Base-by-base conservation (phyloP, 2,329 filamentous ascomycete species). In the Fusarium verticillioides region DNA sequence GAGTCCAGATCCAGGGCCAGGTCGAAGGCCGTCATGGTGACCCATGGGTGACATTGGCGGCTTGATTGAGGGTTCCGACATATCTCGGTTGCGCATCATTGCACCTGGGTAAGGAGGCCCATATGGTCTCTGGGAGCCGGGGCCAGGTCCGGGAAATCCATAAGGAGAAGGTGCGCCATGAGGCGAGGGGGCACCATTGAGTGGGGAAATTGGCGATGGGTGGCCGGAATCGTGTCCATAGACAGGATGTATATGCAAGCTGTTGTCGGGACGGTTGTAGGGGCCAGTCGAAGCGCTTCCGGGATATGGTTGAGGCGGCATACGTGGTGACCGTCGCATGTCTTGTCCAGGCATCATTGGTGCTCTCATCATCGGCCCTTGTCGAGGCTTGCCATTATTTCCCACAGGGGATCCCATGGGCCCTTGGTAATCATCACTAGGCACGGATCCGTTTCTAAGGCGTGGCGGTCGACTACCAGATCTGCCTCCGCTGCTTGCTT, bases 61-160 rank as follows among this genome's bases (percentile, higher is more conserved):
- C 23, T 87, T 78, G 54, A 87, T 85, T 0, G 83, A 85, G 7
- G 86, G 85, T 60, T 88, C 87, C 5, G 86, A 87, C 49, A 87
- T 86, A 28, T 88, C 87, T 64, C 82, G 81, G 66, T 84, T 85
- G 63, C 81, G 84, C 44, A 87, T 82, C 23, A 81, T 77, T 15
- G 84, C 66, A 13, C 66, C 66, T 23, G 66, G 43, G 28, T 71
- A 57, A 16, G 65, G 65, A 13, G 56, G 60, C 19, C 68, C 70
- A 36, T 72, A 65, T 2, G 71, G 58, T n/a, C 73, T 62, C 49
- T 66, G 70, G 16, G 71, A 28, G 7, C 63, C 71, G 15, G 59
- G 52, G 21, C 70, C 69, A 40, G 53, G 60, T 18, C 71, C 57
- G 32, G 73, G 53, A 19, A 61, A 67, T 7, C 67, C 75, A 23